Evolutionary conservation across 2,329 filamentous ascomycete genomes (phyloP).

Genomic region (Fusarium fujikuroi): DNA sequence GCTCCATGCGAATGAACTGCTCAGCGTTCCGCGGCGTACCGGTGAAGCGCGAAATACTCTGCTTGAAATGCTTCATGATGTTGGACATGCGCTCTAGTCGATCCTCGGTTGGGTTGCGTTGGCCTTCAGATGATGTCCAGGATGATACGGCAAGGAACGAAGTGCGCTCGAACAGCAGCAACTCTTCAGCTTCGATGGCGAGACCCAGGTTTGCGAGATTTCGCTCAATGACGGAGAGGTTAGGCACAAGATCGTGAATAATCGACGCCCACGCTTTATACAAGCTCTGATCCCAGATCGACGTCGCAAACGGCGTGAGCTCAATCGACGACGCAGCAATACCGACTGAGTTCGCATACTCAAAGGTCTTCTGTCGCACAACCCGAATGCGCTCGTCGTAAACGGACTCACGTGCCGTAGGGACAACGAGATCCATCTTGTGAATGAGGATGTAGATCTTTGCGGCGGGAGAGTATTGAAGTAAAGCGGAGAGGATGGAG

Average conservation of each 20-base stretch:
- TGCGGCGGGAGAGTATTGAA: slow-evolving; percentile 82
- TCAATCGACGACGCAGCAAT: slow-evolving; percentile 60
- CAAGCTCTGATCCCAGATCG: slow-evolving; percentile 97
- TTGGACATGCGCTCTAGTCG: slow-evolving; percentile 94
- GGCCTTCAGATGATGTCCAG: slow-evolving; percentile 80
- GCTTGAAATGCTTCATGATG: slow-evolving; percentile 99
- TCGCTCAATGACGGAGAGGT: slow-evolving; percentile 85
- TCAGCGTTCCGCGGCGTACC: slow-evolving; percentile 83
- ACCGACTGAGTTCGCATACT: slow-evolving; percentile 57
- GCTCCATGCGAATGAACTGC: slow-evolving; percentile 83
- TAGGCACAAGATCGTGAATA: slow-evolving; percentile 97
- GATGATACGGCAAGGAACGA: slow-evolving; percentile 97
- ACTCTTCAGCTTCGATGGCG: slow-evolving; percentile 90
- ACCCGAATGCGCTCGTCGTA: slow-evolving; percentile 85
- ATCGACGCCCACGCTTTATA: slow-evolving; percentile 99
- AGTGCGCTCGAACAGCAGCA: slow-evolving; percentile 93
- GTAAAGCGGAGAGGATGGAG: slow-evolving; percentile 86
- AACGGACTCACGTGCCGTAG: slow-evolving; percentile 79
- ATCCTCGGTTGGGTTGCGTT: slow-evolving; percentile 87
- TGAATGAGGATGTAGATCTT: slow-evolving; percentile 96
- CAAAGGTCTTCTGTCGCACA: slow-evolving; percentile 77
- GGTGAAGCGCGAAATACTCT: slow-evolving; percentile 79
- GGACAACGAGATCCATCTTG: slow-evolving; percentile 97
- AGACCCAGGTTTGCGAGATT: slow-evolving; percentile 85
- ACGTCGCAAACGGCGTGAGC: slow-evolving; percentile 91